Evolutionary conservation across 257 asterid species (phyloP), one percentile per base, ranked within the genome.

Genomic region (Solanum paucissectum): DNA sequence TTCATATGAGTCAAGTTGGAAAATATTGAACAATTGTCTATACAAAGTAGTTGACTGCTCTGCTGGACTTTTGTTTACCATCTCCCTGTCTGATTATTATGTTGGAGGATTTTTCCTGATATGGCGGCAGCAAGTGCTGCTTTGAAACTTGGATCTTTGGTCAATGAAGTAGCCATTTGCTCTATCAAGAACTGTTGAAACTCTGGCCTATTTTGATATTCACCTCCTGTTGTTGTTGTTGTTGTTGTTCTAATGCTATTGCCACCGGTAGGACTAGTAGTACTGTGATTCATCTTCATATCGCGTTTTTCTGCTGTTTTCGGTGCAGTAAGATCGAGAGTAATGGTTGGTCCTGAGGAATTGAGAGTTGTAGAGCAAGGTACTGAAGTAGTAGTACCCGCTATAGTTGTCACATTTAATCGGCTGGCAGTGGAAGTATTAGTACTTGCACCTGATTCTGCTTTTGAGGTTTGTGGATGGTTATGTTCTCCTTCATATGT

Each of bases 61-160:
- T 49, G 1, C 86, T 27, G 42, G 71, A 18, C 86, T 82, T 49
- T 18, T 18, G 27, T 49, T 82, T 82, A 82, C 86, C 86, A 82
- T 49, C 69, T 29, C 16, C 86, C 14, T 49, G 71, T 82, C 18
- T 82, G 86, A 69, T 64, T 69, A 3, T 69, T 90, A 89, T 87
- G 91, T 37, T 94, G 95, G 88, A 95, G 92, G 52, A 95, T 84
- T 88, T 95, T 94, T 89, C 99, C 98, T 4, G 98, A 93, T 81
- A 96, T 95, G 82, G 99, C 99, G 36, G 99, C 98, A n/a, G 99
- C 98, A 34, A 97, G 88, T 3, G 98, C 98, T 55, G 98, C 98
- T 89, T 94, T 93, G 91, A 97, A 97, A 75, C 92, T 92, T 8
- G 99, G 99, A 90, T 97, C 99, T 86, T 93, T 93, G 13, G 99